These are phyloP conservation scores for Rhizopus arrhizus DNA, from an alignment of 371 early-diverging fungal genomes.

Conservation along the genomic window DNA sequence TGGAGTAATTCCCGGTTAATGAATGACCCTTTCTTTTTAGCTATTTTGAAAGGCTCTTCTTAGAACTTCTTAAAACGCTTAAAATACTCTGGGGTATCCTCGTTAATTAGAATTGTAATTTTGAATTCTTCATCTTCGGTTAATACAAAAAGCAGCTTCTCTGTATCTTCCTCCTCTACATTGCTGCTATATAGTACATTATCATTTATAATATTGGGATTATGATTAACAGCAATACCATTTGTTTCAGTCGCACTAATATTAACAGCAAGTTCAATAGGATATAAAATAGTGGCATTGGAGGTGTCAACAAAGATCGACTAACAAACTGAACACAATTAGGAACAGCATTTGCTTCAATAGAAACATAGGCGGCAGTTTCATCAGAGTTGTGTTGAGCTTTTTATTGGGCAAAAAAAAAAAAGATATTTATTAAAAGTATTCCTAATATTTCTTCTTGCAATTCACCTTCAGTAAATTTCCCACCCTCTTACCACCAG, in stretches of 20 bases:
- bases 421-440: constrained; percentile 23
- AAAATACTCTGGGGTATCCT: constrained; percentile 22
- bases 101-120: constrained; percentile 18
- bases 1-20: constrained; percentile 22
- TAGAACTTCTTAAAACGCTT: constrained; percentile 19
- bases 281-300: constrained; percentile 14
- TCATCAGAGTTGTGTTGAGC: constrained; percentile 22
- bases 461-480: constrained; percentile 26
- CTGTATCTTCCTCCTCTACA: constrained; percentile 18
- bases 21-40: constrained; percentile 22
- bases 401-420: constrained; percentile 22
- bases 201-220: constrained; percentile 20
- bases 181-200: constrained; percentile 19
- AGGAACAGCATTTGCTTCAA: constrained; percentile 22
- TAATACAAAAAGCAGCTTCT: constrained; percentile 21
- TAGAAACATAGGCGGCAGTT: constrained; percentile 23
- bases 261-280: no score
- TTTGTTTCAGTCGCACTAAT: no score
- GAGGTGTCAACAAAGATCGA: constrained; percentile 19
- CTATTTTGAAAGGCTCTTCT: constrained; percentile 21
- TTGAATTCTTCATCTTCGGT: constrained; percentile 21
- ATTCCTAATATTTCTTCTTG: constrained; percentile 18
- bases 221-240: constrained; percentile 19
- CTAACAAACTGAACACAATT: constrained; percentile 19
- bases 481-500: constrained; percentile 16